Evolutionary conservation across 2,329 filamentous ascomycete genomes (phyloP), one percentile per base, ranked within the genome.

Genomic region (Aspergillus bombycis): DNA sequence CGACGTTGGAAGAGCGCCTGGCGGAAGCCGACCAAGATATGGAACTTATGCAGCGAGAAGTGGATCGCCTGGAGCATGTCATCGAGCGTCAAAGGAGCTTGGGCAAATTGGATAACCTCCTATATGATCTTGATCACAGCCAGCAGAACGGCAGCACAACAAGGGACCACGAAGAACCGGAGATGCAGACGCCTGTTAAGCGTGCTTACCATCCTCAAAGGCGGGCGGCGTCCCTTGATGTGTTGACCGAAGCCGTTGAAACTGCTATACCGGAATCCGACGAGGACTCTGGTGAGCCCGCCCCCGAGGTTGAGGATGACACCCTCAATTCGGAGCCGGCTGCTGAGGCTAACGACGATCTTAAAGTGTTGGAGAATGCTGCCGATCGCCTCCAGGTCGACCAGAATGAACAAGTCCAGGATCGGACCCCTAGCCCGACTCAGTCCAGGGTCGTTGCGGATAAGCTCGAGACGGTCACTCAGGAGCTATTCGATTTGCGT

Each of bases 1-100:
- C 94, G 1, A 98, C 94, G 0, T 83, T 99, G 12, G 95, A 99
- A 76, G 95, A 98, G 80, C 91, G 94, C 26, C 86, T 99, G 10
- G 95, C 95, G 0, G 95, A 99, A 78, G 91, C 94, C 2, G 95
- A 99, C 72, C 94, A 98, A 77, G 95, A 99, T 75, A 89, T 92
- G 67, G 95, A 98, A 76, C 82, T 97, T 65, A 97, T 99, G 94
- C 93, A 97, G 77, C 92, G 94, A 41, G 95, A 99, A 74, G 92
- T 99, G 67, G 92, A 97, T 72, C 89, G 94, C 38, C 84, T 99
- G 14, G 95, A 98, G 78, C 92, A 97, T 77, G 93, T 99, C 9
- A 89, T 99, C 58, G 94, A 98, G 78, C 91, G 96, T 56, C 95
- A 99, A 78, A 88, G 95, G 64, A 97, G 94, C 75, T 87, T 99